phyloP scores from a whole-genome alignment of 805 yeast genomes.

The Candida adriatica region DNA sequence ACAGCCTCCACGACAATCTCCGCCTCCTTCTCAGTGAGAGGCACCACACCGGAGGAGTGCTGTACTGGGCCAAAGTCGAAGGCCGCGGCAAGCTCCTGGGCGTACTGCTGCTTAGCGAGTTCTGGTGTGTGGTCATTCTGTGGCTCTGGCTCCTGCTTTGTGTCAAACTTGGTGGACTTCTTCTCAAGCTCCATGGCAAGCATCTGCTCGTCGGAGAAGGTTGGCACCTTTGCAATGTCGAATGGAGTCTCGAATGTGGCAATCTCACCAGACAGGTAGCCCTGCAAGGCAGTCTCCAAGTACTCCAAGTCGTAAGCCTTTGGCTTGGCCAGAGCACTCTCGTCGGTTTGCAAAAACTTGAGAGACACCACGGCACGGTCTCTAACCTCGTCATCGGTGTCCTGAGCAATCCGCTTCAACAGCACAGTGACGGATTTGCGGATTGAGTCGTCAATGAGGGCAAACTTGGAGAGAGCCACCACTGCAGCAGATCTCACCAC shows the following conservation, averaged over 20 bases:
- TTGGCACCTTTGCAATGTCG: slow-evolving; percentile 64
- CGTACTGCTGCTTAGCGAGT: slow-evolving; percentile 54
- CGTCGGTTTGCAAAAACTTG: slow-evolving; percentile 43
- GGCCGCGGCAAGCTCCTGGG: slow-evolving; percentile 71
- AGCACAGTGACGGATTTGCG: slow-evolving; percentile 65
- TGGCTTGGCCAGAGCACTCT: slow-evolving; percentile 51
- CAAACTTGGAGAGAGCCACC: slow-evolving; percentile 85
- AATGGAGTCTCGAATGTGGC: slow-evolving; percentile 48
- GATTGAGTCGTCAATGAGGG: slow-evolving; percentile 61
- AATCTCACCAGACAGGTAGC: slow-evolving; percentile 48
- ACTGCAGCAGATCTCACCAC: slow-evolving; percentile 95
- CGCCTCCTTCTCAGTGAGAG: slow-evolving; percentile 85
- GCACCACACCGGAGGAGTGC: slow-evolving; percentile 56
- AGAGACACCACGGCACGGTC: slow-evolving; percentile 91
- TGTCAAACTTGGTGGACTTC: slow-evolving; percentile 33
- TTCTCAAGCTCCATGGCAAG: slow-evolving; percentile 55
- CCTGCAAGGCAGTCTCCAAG: slow-evolving; percentile 70
- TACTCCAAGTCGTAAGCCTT: slow-evolving; percentile 66
- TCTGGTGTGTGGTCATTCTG: slow-evolving; percentile 21
- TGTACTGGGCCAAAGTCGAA: slow-evolving; percentile 66
- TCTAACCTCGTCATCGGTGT: slow-evolving; percentile 94
- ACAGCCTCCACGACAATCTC: slow-evolving; percentile 84
- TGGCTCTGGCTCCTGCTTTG: slow-evolving; percentile 20
- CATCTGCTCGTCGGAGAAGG: slow-evolving; percentile 57
- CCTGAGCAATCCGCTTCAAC: slow-evolving; percentile 77